Evolutionary conservation across 306 rosid genomes (phyloP), one percentile per base, ranked within the genome.

Genomic region (Quercus parvula): DNA sequence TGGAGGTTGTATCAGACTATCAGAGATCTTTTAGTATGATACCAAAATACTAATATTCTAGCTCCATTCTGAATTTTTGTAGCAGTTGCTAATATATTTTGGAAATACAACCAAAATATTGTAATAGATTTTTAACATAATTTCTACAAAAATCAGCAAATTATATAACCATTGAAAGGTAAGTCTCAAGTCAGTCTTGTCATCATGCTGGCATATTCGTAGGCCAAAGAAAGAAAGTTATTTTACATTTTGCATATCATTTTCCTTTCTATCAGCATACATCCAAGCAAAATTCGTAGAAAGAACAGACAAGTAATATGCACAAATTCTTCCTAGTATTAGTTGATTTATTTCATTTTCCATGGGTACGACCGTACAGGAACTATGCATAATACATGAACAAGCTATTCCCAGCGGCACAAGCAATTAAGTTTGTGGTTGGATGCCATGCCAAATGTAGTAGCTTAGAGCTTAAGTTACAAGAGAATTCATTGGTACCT

Each of bases 391-490:
- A 78, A 63, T 88, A 90, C 86, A 92, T 75, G 71, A 83, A 69
- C 84, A 92, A 79, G 82, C 90, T 84, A 74, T 77, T 87, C 79
- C 87, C 89, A 73, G 89, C 78, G 14, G 90, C 94, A 84, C 87
- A 84, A 10, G 91, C 92, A 68, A 90, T 88, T 77, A 90, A 51
- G 84, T 90, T 80, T 72, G 72, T 79, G 62, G 86, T 81, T 46
- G 97, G 94, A 86, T 88, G 90, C 92, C 94, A 90, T 61, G 91
- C 91, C 59, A 88, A 70, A 75, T 79, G 91, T 33, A 88, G 77
- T 41, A 92, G 78, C 88, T 76, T 87, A 59, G 90, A 78, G 79
- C 28, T 77, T 14, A 83, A 41, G 81, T 87, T 77, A 44, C 71
- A 78, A 31, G 86, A 54, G 2, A 66, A 46, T 49, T 82, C 89